Base-by-base conservation (phyloP, 2,329 filamentous ascomycete species). In the Lasiodiplodia gonubiensis region DNA sequence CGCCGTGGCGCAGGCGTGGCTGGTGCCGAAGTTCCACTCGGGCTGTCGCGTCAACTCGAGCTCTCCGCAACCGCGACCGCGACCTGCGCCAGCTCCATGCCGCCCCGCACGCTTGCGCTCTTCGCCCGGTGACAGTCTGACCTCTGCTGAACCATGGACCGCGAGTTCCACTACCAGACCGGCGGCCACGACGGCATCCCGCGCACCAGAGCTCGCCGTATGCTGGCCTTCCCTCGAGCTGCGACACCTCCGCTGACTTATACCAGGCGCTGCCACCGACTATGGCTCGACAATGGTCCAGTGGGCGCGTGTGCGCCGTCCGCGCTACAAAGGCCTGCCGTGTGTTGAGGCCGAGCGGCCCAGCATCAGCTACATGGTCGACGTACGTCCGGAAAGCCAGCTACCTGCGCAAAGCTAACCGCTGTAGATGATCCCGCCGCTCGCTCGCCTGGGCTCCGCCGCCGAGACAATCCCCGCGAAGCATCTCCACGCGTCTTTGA, bases 401-500 rank as follows among this genome's bases (percentile, higher is more conserved):
- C 12, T 57, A 4, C 69, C 60, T 51, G 55, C 51, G 64, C 35
- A 39, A 21, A 67, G 25, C 27, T 67, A 65, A 67, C 60, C 61
- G 60, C 21, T 68, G 52, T 73, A 95, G 92, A 94, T 98, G 88
- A 85, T 96, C 27, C 94, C 94, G 2, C 94, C 95, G 1, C 84
- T 90, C 52, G 93, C 92, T 42, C 86, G 92, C 76, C 83, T 89
- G 64, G 86, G 89, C 70, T 89, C 87, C 70, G 89, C 94, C 23
- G 93, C 90, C 68, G 93, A 97, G 77, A 91, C 92, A 1, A 91
- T 99, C 54, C 94, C 95, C 14, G 92, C 92, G n/a, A 94, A 95
- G 74, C 94, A 97, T 77, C 86, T 99, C 49, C 95, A 99, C 77
- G 96, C 95, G n/a, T 98, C 95, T 0, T 87, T 98, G 7, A 98